phyloP scores from a whole-genome alignment of 495 filamentous ascomycete species.

The Pyronema omphalodes region DNA sequence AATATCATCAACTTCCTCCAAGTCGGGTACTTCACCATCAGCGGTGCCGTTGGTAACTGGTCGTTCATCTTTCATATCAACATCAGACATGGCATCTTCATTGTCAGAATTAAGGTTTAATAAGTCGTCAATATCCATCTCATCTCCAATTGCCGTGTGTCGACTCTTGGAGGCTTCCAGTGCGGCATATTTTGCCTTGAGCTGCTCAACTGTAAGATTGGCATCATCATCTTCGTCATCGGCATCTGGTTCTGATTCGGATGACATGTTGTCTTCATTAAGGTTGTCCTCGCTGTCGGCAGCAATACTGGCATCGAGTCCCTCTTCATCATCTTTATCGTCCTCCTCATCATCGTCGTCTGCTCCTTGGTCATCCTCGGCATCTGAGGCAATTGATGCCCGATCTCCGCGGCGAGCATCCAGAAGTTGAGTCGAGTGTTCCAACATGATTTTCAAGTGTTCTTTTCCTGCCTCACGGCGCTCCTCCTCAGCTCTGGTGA shows the following conservation, averaged over 20 bases:
- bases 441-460: conserved; percentile 23
- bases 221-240: conserved; percentile 39
- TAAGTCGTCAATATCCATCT: conserved; percentile 7
- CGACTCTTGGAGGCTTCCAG: conserved; percentile 23
- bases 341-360: conserved; percentile 28
- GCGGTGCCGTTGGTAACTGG: conserved; percentile 18
- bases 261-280: conserved; percentile 33
- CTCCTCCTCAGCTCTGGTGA: conserved; percentile 21
- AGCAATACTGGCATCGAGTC: conserved; percentile 29
- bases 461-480: conserved; percentile 20
- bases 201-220: conserved; percentile 56
- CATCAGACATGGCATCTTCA: conserved; percentile 4
- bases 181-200: conserved; percentile 59
- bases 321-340: conserved; percentile 34
- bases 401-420: conserved; percentile 19
- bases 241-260: conserved; percentile 34
- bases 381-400: neutral
- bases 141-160: neutral
- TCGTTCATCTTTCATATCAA: conserved; percentile 5
- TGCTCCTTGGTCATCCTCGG: conserved; percentile 7
- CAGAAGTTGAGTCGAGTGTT: conserved; percentile 23
- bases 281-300: conserved; percentile 25
- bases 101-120: conserved; percentile 5
- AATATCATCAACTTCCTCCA: conserved; percentile 49
- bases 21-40: conserved; percentile 25